Evolutionary conservation across 306 rosid genomes (phyloP), one percentile per base, ranked within the genome.

Genomic region (Castanea mollissima): DNA sequence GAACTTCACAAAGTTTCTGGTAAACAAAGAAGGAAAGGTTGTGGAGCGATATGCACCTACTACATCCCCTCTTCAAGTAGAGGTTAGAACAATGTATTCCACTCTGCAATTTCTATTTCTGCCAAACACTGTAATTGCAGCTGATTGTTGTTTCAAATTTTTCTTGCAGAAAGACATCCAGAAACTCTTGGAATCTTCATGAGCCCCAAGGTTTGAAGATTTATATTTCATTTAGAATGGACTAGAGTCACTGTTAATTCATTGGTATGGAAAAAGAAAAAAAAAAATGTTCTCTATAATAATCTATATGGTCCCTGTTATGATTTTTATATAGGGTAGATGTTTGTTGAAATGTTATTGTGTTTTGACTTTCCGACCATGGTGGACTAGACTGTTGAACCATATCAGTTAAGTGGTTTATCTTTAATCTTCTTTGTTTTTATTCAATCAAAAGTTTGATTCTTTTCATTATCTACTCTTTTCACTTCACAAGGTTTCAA

Each of bases 1-100:
- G 98, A 94, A 92, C 92, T 94, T 94, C 88, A 89, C 98, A 20
- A 94, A 94, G 90, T 92, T 94, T 90, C 81, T 94, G 41, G 87
- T 90, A 8, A 87, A 84, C 87, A 94, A 90, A 89, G 91, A 92
- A 76, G 97, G 98, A 72, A 86, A 90, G 80, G 96, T 94, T 64
- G 97, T 92, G 55, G 90, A 87, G 20, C 85, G 98, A 92, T 94
- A 89, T 87, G 97, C 97, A 80, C 98, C 96, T 13, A 91, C 91
- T 76, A 92, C 98, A 19, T 52, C 96, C 46, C 97, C 98, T 82
- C 81, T 87, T 58, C 89, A 94, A 85, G 88, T 94, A 54, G 93
- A 94, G 98, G 98, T 94, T 74, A 64, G 88, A 63, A 10, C 54
- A 51, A 70, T 56, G 76, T 74, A 6, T 57, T n/a, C 35, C 34